A percentile compares a stretch with the other conserved stretches of the same genome.
These are phyloP conservation scores for Pistacia vera DNA, from an alignment of 345 rosid genomes.

Conservation along the genomic window DNA sequence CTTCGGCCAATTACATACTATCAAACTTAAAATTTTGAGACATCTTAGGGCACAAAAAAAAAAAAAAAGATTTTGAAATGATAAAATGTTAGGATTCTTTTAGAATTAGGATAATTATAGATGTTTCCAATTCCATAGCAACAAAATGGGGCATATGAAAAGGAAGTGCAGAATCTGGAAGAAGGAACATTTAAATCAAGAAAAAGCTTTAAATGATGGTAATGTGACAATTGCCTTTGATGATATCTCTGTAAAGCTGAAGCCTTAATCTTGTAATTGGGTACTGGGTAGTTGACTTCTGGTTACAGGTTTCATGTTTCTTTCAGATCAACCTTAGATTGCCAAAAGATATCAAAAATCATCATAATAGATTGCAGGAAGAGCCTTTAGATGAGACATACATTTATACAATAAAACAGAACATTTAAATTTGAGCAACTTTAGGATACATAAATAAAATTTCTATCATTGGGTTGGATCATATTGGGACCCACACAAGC, in stretches of 20 bases:
- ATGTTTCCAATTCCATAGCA: neutral
- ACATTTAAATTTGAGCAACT: neutral
- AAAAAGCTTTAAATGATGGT: neutral
- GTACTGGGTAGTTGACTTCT: no score
- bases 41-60: no score
- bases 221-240: neutral
- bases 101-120: no score
- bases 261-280: neutral
- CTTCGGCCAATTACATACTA: no score
- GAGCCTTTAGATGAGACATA: neutral
- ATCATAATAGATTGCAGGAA: neutral
- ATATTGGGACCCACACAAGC: neutral
- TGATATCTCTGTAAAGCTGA: neutral
- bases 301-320: neutral
- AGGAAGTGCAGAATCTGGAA: neutral
- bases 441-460: neutral
- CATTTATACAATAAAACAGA: neutral
- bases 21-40: no score
- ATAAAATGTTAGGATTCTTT: no score
- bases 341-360: neutral
- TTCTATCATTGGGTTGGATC: slow-evolving; percentile 4
- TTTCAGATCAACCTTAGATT: no score
- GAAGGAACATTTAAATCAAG: neutral
- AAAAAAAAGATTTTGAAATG: no score
- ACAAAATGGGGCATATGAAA: neutral